Evolutionary conservation across 495 filamentous ascomycete genomes (phyloP).

Genomic region (Annulohypoxylon moriforme): DNA sequence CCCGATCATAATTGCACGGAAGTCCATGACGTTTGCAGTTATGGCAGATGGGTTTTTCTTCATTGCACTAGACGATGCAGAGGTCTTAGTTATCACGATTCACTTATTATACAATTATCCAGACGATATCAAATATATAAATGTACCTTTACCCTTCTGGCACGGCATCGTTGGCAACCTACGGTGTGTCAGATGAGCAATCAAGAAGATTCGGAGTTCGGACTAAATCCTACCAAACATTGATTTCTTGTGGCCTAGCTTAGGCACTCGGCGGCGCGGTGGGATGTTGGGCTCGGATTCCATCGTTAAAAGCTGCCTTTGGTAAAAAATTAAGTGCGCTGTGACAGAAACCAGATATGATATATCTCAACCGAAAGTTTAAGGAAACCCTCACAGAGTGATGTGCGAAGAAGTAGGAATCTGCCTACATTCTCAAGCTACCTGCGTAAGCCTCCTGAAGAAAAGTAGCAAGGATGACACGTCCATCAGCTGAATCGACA

Average conservation of each 20-base stretch:
- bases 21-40: conserved; percentile 52
- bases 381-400: neutral
- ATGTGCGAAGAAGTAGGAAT: neutral
- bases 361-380: neutral
- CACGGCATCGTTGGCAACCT: conserved; percentile 53
- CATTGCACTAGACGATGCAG: conserved; percentile 50
- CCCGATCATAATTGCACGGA: conserved; percentile 48
- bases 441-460: neutral
- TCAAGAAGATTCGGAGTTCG: neutral
- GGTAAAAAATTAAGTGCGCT: neutral
- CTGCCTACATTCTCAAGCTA: too few relatives aligned
- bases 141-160: conserved; percentile 44
- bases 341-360: neutral
- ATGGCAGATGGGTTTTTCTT: conserved; percentile 53
- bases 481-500: neutral
- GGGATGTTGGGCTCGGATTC: conserved; percentile 16
- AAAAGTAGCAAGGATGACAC: neutral
- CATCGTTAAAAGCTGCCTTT: conserved; percentile 15
- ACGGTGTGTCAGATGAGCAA: conserved; percentile 22
- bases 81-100: neutral
- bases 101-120: neutral
- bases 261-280: conserved; percentile 14
- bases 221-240: conserved; percentile 35
- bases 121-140: neutral
- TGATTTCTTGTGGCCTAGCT: conserved; percentile 38